Evolutionary conservation across 2,329 filamentous ascomycete species (phyloP).

Genomic region (Trichoderma arundinaceum): DNA sequence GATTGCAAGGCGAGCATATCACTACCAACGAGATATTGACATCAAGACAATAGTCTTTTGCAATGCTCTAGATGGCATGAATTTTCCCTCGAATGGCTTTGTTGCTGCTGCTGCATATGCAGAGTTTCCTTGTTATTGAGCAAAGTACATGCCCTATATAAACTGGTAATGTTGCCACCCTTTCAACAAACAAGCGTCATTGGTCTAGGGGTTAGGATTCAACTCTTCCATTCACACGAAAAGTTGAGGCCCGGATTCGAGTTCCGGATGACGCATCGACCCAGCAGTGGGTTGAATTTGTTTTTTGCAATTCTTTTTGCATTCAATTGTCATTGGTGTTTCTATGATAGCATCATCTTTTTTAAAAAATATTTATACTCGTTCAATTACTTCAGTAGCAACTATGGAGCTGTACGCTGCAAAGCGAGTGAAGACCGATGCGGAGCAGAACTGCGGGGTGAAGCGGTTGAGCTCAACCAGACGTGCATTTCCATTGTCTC

Average conservation of each 20-base stretch:
- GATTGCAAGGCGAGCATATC: too few species aligned
- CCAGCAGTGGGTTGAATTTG: not conserved
- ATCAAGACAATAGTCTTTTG: too few species aligned
- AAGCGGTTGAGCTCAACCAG: not conserved
- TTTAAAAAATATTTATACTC: not conserved
- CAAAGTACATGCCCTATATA: not conserved
- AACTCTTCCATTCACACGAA: constrained; percentile 37
- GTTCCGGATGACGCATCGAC: constrained; percentile 38
- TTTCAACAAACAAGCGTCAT: constrained; percentile 33
- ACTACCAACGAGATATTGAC: too few species aligned
- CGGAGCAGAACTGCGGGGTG: not conserved
- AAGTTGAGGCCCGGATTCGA: constrained; percentile 41
- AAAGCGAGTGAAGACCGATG: not conserved
- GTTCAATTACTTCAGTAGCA: too few species aligned
- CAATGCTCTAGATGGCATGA: too few species aligned
- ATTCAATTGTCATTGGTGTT: not conserved
- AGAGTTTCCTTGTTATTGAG: too few species aligned
- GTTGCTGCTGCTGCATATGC: too few species aligned
- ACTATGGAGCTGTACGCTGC: too few species aligned
- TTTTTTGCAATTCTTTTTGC: constrained; percentile 25
- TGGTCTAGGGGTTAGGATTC: constrained; percentile 41
- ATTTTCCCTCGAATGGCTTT: too few species aligned
- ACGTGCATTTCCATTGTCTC: not conserved
- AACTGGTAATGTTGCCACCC: accelerated
- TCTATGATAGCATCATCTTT: too few species aligned